These are phyloP conservation scores for Phytophthora europaea DNA, from an alignment of 352 stramenopile species.

Conservation along the genomic window DNA sequence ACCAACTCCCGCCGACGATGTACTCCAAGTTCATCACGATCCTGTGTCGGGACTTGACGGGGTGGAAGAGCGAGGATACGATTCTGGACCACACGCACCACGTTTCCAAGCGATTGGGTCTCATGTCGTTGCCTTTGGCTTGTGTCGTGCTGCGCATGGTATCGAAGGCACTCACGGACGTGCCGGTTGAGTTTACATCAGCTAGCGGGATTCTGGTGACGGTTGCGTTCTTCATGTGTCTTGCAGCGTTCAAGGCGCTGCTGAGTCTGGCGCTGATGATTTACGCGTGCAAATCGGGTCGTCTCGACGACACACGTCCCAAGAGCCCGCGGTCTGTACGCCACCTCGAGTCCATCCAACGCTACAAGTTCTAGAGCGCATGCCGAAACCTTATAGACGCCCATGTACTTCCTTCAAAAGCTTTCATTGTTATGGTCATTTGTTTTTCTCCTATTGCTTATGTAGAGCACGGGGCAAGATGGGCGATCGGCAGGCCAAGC, in stretches of 20 bases:
- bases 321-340: slow-evolving; percentile 71
- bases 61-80: slow-evolving; percentile 92
- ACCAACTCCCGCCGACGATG: slow-evolving; percentile 93
- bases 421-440: slow-evolving; percentile 36
- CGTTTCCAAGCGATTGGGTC: slow-evolving; percentile 93
- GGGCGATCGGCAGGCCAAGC: slow-evolving; percentile 19
- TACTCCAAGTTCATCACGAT: slow-evolving; percentile 97
- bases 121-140: slow-evolving; percentile 95
- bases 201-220: slow-evolving; percentile 57
- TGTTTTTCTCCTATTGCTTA: slow-evolving; percentile 30
- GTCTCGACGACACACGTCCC: slow-evolving; percentile 72
- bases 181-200: slow-evolving; percentile 47
- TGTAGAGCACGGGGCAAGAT: slow-evolving; percentile 25
- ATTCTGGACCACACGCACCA: slow-evolving; percentile 96
- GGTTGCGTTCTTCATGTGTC: slow-evolving; percentile 75
- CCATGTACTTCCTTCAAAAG: slow-evolving; percentile 34
- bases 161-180: slow-evolving; percentile 66
- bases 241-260: slow-evolving; percentile 83
- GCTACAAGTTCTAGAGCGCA: slow-evolving; percentile 47
- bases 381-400: slow-evolving; percentile 2
- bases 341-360: slow-evolving; percentile 73
- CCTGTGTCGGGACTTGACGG: slow-evolving; percentile 95
- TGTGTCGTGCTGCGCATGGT: slow-evolving; percentile 93
- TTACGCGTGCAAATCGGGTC: slow-evolving; percentile 72
- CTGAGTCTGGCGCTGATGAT: slow-evolving; percentile 84